Evolutionary conservation across 805 yeast species (phyloP).

Genomic region (Kodamaea leandrae): DNA sequence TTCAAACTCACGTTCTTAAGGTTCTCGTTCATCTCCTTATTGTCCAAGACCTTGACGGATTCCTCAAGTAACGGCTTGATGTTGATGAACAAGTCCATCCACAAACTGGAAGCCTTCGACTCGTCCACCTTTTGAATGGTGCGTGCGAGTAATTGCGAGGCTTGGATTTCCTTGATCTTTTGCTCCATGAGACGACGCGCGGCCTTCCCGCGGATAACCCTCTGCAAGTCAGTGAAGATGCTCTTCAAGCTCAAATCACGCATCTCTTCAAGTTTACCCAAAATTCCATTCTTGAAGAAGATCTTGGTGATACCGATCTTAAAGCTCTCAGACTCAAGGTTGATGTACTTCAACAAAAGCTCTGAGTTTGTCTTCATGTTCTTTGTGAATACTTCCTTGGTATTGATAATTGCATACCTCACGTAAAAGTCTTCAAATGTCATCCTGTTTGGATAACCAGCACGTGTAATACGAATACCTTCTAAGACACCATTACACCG

Average conservation of each 20-base stretch:
- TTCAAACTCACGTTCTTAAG: conserved; percentile 49
- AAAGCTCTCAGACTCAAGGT: conserved; percentile 57
- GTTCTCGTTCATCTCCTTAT: conserved; percentile 56
- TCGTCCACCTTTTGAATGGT: conserved; percentile 55
- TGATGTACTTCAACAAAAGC: conserved; percentile 58
- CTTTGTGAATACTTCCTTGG: conserved; percentile 42
- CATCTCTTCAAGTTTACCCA: conserved; percentile 72
- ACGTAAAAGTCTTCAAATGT: conserved; percentile 75
- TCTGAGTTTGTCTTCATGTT: conserved; percentile 68
- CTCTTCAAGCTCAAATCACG: conserved; percentile 63
- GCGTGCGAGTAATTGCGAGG: conserved; percentile 64
- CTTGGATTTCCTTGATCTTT: conserved; percentile 59
- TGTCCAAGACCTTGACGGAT: conserved; percentile 56
- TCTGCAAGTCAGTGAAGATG: conserved; percentile 60
- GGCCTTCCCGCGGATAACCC: conserved; percentile 61
- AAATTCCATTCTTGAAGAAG: conserved; percentile 73
- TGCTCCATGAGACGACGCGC: conserved; percentile 48
- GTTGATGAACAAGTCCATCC: conserved; percentile 73
- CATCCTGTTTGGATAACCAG: conserved; percentile 94
- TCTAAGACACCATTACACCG: conserved; percentile 97
- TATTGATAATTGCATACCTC: conserved; percentile 70
- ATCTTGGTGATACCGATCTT: conserved; percentile 71
- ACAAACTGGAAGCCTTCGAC: conserved; percentile 52
- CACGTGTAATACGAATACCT: conserved; percentile 95
- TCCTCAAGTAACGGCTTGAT: conserved; percentile 75